Evolutionary conservation across 306 rosid species (phyloP).

Genomic region (Rosa multiflora): DNA sequence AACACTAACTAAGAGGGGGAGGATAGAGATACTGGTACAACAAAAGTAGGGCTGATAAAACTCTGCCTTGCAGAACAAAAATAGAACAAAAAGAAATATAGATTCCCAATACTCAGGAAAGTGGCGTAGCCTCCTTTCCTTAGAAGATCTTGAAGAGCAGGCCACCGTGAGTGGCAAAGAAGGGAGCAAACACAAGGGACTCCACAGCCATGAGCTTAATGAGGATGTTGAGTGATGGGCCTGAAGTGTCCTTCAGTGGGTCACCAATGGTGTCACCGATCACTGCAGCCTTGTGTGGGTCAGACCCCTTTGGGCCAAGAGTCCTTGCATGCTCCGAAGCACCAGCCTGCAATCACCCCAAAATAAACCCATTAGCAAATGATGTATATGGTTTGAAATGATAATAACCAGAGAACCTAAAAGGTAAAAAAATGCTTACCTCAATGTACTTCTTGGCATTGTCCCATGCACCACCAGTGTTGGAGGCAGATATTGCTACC

Average conservation of each 20-base stretch:
- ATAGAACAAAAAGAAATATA: slow-evolving; percentile 18
- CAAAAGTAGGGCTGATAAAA: slow-evolving; percentile 14
- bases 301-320: slow-evolving; percentile 71
- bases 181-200: slow-evolving; percentile 61
- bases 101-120: neutral
- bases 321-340: slow-evolving; percentile 68
- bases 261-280: slow-evolving; percentile 81
- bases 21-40: slow-evolving; percentile 32
- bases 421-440: slow-evolving; percentile 15
- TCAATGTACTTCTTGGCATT: slow-evolving; percentile 83
- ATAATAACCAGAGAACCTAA: neutral
- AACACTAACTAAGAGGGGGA: slow-evolving; percentile 24
- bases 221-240: slow-evolving; percentile 75
- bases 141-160: slow-evolving; percentile 63
- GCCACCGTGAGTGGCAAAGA: slow-evolving; percentile 75
- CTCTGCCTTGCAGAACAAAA: slow-evolving; percentile 28
- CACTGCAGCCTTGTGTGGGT: slow-evolving; percentile 73
- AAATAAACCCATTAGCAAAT: neutral
- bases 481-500: slow-evolving; percentile 75
- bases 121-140: slow-evolving; percentile 4
- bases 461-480: slow-evolving; percentile 83
- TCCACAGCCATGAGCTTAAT: slow-evolving; percentile 83
- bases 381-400: neutral
- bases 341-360: slow-evolving; percentile 48
- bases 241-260: slow-evolving; percentile 72